Conservation (phyloP, 2,329 filamentous ascomycete genomes). For the Nemania bipapillata region DNA sequence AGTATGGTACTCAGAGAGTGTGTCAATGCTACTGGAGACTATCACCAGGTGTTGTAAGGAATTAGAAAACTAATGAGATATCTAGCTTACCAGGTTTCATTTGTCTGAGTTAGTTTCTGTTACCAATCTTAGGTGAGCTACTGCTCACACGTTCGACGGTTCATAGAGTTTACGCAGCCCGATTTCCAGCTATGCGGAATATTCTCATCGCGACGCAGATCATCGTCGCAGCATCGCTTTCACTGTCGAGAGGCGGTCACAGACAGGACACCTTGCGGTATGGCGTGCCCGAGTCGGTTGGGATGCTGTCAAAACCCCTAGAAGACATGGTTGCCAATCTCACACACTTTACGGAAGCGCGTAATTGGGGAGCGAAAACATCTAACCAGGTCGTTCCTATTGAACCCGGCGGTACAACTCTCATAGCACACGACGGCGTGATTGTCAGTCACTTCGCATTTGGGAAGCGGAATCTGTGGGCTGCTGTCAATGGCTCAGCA, state of each 20-base stretch:
- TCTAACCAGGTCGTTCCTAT: constrained; percentile 26
- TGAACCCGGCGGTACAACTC: constrained; percentile 25
- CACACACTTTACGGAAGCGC: constrained; percentile 28
- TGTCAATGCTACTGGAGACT: neutral
- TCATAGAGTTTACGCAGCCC: too few relatives aligned
- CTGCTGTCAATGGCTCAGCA: constrained; percentile 25
- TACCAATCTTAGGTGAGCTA: neutral
- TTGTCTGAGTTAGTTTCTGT: neutral
- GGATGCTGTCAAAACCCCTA: constrained; percentile 25
- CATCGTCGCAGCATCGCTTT: neutral
- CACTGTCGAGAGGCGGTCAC: neutral
- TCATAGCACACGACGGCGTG: constrained; percentile 26
- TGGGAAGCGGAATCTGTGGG: constrained; percentile 33
- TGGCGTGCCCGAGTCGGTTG: constrained; percentile 30
- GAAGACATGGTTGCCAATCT: constrained; percentile 32
- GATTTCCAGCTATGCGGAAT: neutral
- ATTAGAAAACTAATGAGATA: neutral
- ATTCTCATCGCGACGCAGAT: neutral
- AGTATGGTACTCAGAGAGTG: neutral
- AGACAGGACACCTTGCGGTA: constrained; percentile 12
- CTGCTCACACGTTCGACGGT: neutral
- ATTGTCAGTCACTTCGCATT: constrained; percentile 35
- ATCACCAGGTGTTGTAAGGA: neutral
- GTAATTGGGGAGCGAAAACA: constrained; percentile 26
- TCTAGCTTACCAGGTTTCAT: neutral